Base-by-base conservation (phyloP, 2,329 filamentous ascomycete species). In the Zymoseptoria brevis region DNA sequence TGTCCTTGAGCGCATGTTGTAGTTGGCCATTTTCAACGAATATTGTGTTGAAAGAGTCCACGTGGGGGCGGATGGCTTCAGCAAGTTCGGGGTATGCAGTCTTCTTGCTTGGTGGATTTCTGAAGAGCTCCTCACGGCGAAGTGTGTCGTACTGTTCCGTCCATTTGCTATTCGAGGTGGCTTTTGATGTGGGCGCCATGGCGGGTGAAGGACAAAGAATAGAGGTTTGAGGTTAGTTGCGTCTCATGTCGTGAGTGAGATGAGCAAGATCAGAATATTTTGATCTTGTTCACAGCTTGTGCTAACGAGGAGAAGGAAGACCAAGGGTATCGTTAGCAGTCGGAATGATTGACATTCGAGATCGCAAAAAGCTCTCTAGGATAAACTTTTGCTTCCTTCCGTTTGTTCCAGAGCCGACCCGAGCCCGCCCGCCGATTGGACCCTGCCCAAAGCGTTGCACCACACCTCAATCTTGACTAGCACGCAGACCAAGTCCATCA, bases 21-120 rank as follows among this genome's bases (percentile, higher is more conserved):
- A 99, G 74, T 56, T 87, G 79, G 56, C 89, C 90, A 74, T 87
- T 82, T 59, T 82, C 80, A 30, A 86, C 83, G 72, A 96, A 95
- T 53, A 97, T 81, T 56, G 86, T 86, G 79, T 99, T 96, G 83
- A 96, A 99, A 6, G 94, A 94, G 70, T 96, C 87, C 68, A 97
- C 88, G 75, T 99, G 94, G 54, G 94, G 94, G 65, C 89, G 82
- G 60, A 97, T 86, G n/a, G 93, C 89, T 62, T 83, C 83, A 68
- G 92, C 87, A 53, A 99, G 84, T 21, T 88, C 83, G 13, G 94
- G 94, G 71, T 96, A 97, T 60, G 93, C 90, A 8, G 88, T 88
- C 67, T 85, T 87, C 72, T 97, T 92, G 70, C 84, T 87, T 0
- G 94, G 93, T 19, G 94, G 93, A 66, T 95, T 87, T 69, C 84